Base-by-base conservation (phyloP, 371 early-diverging fungal species). In the Haplosporangium sp. region DNA sequence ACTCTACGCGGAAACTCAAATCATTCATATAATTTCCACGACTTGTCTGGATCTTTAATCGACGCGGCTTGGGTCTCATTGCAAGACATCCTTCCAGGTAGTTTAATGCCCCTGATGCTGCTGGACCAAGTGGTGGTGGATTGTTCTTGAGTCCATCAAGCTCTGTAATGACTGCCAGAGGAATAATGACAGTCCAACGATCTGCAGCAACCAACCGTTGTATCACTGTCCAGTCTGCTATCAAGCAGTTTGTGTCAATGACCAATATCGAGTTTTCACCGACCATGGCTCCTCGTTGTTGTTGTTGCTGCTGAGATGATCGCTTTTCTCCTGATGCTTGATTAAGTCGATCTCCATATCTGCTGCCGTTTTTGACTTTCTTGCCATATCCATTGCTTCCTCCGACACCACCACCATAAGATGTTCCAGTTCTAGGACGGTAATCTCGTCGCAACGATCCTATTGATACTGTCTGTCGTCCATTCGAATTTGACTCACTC, bases 191-290 rank as follows among this genome's bases (percentile, higher is more conserved):
- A 0, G 84, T 72, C 91, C 91, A 92, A 69, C 86, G 85, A 64
- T 85, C 84, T 19, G 83, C 77, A n/a, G 73, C 47, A 59, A 91
- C 84, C 5, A 92, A 48, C n/a, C 85, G 85, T 55, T 85, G 86
- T 20, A 92, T 83, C 48, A 76, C 69, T 7, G 87, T 87, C 67
- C 90, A 74, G 67, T 92, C 89, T 9, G 89, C 89, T 55, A 92
- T 87, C 61, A 92, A 84, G 50, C 91, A 92, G 73, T 92, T 92
- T 15, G 92, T 92, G 67, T 92, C 92, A n/a, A 92, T 75, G 5
- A 92, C 87, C 48, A 92, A 69, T 0, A 77, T 82, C 17, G 92
- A 90, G 45, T 88, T 84, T 8, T 88, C 88, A 7, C 86, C 85
- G 19, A 88, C 76, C 13, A 53, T 44, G 11, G 55, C 61, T 27